Conservation (phyloP, 1,284 basidiomycete species). For the Cystobasidium pallidum region DNA sequence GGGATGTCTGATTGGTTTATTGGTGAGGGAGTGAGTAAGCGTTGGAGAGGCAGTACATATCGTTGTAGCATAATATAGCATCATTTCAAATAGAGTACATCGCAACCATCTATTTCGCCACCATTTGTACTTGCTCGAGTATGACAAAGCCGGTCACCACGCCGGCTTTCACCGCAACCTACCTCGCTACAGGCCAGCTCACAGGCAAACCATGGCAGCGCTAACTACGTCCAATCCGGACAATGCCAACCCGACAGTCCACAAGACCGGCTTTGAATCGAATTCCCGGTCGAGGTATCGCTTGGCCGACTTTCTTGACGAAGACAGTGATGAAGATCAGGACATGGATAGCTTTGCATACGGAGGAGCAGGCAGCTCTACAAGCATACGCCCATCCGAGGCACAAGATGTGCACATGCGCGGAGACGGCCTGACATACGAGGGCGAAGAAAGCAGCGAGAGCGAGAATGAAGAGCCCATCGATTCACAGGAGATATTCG, state of each 20-base stretch:
- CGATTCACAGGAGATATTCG: constrained; percentile 71
- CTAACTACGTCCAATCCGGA: constrained; percentile 44
- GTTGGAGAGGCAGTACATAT: neutral
- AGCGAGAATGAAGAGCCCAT: constrained; percentile 57
- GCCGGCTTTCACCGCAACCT: too few species aligned
- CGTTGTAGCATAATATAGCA: constrained; percentile 13
- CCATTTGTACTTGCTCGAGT: too few species aligned
- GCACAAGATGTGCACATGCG: constrained; percentile 12
- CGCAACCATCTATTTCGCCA: too few species aligned
- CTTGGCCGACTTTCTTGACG: constrained; percentile 47
- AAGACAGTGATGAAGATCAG: constrained; percentile 45
- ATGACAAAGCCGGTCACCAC: too few species aligned
- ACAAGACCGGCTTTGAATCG: constrained; percentile 33
- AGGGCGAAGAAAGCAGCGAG: constrained; percentile 19
- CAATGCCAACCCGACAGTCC: constrained; percentile 52
- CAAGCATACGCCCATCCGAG: too few species aligned
- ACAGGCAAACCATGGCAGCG: constrained; percentile 30
- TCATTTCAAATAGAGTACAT: too few species aligned
- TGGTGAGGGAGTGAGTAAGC: constrained; percentile 60
- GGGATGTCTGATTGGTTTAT: constrained; percentile 83
- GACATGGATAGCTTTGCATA: constrained; percentile 34
- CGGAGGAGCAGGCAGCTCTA: constrained; percentile 50
- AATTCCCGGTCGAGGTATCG: constrained; percentile 21
- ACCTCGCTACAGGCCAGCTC: neutral
- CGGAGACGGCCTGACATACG: neutral